These are phyloP conservation scores for Aphanomyces astaci DNA, from an alignment of 352 stramenopile genomes.

Conservation along the genomic window DNA sequence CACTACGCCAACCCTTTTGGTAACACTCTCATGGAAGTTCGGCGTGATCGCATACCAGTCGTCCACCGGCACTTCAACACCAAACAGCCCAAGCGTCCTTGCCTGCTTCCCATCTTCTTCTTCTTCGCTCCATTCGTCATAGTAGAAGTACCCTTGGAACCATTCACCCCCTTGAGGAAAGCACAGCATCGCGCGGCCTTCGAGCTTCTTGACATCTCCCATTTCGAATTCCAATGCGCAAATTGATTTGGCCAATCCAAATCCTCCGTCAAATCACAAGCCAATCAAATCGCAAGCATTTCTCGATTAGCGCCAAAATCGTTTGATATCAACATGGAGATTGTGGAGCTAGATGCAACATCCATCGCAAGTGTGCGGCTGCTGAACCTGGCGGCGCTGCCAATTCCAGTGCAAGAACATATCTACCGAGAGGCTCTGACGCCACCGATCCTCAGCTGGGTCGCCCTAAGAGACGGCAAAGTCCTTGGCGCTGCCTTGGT, in stretches of 20 bases:
- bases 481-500: not conserved
- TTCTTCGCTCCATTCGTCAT: not conserved
- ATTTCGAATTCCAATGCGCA: not conserved
- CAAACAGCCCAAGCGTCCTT: constrained; percentile 9
- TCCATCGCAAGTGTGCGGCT: not conserved
- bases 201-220: not conserved
- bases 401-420: constrained; percentile 4
- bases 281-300: not conserved
- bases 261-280: too few species aligned
- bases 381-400: constrained; percentile 4
- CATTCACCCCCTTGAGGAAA: constrained; percentile 12
- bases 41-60: constrained; percentile 7
- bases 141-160: constrained; percentile 20
- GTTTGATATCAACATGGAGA: too few species aligned
- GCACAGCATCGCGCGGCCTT: constrained; percentile 9
- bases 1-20: not conserved
- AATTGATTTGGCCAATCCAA: too few species aligned
- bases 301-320: too few species aligned
- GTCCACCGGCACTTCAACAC: constrained; percentile 17
- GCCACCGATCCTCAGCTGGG: not conserved
- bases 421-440: not conserved
- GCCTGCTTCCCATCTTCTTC: not conserved
- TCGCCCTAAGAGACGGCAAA: not conserved
- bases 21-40: not conserved
- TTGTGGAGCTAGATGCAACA: not conserved